Conservation (phyloP, 345 rosid genomes). For the Cardamine resedifolia region DNA sequence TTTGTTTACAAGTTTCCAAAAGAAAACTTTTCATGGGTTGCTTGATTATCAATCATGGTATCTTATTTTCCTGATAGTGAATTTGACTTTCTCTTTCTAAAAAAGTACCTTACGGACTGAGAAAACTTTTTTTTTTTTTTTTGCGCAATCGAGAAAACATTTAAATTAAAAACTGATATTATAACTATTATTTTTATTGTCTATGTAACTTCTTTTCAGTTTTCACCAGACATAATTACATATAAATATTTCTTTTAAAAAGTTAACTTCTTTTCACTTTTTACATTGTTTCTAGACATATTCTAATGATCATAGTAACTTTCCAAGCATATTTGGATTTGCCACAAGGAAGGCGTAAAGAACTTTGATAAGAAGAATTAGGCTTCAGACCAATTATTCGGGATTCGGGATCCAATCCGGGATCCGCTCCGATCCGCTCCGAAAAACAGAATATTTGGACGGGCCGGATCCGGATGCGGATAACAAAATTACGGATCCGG, state of each 20-base stretch:
- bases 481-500: too few relatives aligned
- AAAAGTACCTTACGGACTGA: background rate
- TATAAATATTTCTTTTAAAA: background rate
- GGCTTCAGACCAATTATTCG: too few relatives aligned
- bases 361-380: too few relatives aligned
- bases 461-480: too few relatives aligned
- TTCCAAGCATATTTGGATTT: slow-evolving; percentile 11
- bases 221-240: too few relatives aligned
- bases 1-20: slow-evolving; percentile 17
- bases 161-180: background rate
- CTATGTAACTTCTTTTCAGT: background rate
- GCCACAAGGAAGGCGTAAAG: slow-evolving; percentile 4
- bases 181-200: background rate
- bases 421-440: too few relatives aligned
- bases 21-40: slow-evolving; percentile 23
- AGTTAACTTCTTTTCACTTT: background rate
- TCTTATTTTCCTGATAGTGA: slow-evolving; percentile 19
- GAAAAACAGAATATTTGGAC: too few relatives aligned
- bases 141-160: too few relatives aligned
- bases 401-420: too few relatives aligned
- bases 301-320: background rate
- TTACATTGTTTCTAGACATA: background rate
- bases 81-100: slow-evolving; percentile 7
- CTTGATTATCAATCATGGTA: slow-evolving; percentile 36
- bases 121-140: too few relatives aligned